These are phyloP conservation scores for Nannochloris sp. DNA, from an alignment of 139 green algal genomes.

Conservation along the genomic window DNA sequence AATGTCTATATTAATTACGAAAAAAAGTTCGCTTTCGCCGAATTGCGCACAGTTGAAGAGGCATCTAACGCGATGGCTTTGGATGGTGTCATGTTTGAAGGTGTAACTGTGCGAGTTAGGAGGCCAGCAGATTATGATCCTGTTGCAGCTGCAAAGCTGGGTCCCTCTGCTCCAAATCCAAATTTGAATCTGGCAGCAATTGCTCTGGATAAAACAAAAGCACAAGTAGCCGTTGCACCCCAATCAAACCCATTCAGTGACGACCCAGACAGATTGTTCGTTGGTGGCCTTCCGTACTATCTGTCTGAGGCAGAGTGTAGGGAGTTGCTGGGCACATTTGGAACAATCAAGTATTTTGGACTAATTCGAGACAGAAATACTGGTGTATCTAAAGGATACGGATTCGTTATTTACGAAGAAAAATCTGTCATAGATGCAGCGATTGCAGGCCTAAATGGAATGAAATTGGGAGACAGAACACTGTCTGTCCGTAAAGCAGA, in stretches of 20 bases:
- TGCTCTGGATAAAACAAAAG: constrained; percentile 43
- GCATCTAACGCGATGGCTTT: constrained; percentile 68
- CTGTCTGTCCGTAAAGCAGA: constrained; percentile 62
- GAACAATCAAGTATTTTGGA: constrained; percentile 79
- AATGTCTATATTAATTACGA: constrained; percentile 99
- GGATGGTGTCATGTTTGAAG: constrained; percentile 94
- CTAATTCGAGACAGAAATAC: constrained; percentile 91
- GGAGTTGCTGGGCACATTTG: constrained; percentile 90
- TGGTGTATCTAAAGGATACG: constrained; percentile 88
- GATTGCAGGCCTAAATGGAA: constrained; percentile 80
- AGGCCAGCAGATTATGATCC: constrained; percentile 98
- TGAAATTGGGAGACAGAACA: constrained; percentile 91
- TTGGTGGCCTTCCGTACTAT: constrained; percentile 96
- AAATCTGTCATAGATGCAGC: constrained; percentile 74
- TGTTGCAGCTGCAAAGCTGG: constrained; percentile 61
- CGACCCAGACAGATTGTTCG: constrained; percentile 71
- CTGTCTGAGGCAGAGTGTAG: constrained; percentile 85
- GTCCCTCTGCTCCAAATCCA: constrained; percentile 70
- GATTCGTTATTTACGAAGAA: constrained; percentile 89
- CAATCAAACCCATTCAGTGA: neutral
- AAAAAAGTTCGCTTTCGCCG: constrained; percentile 88
- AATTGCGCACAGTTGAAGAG: constrained; percentile 69
- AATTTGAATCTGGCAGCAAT: constrained; percentile 92
- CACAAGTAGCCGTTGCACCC: neutral
- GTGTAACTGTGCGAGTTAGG: constrained; percentile 78